Base-by-base conservation (phyloP, 495 filamentous ascomycete genomes). In the Hypoxylon perforatum region DNA sequence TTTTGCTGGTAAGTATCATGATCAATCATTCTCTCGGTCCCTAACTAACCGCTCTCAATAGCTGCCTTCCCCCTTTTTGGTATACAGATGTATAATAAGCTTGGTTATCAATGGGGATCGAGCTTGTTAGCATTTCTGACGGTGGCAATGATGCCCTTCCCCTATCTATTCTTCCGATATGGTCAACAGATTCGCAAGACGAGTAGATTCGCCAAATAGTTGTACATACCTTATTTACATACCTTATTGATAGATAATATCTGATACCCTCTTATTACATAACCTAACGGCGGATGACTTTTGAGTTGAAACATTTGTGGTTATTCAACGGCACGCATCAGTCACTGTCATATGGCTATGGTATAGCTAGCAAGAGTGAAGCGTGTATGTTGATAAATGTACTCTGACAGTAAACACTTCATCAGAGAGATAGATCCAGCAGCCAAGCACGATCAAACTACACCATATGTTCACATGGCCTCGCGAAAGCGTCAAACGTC, bases 71-170 rank as follows among this genome's bases (percentile, higher is more conserved):
- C 81, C 18, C 73, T 84, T 6, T 84, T 84, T 50, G 81, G 81
- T 1, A 75, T 72, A 39, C 81, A 84, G 55, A 78, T 92, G 84
- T 93, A 92, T 65, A 75, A 88, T 30, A 82, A 77, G 15, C 79
- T 92, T 10, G 89, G 88, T 11, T 89, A 83, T 60, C 88, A 92
- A 65, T 92, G 91, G 91, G 91, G 89, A 10, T 87, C 88, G 1
- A 86, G 84, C 3, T 75, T 92, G 36, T 73, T 92, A 19, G 90
- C 82, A 4, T 90, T 92, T 68, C 70, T 92, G n/a, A 89, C 88
- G 3, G 73, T 92, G 28, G 78, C 76, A 48, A 87, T 92, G 85
- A 75, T 86, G 66, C 91, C 90, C 18, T 90, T 91, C 48, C 89
- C 89, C 64, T 91, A 89, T 65, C 61, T 91, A 14, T 91, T 92